Percentiles rank a stretch among this genome's conserved stretches.
These are phyloP conservation scores for Solanum chaucha DNA, from an alignment of 257 asterid genomes.

Conservation along the genomic window DNA sequence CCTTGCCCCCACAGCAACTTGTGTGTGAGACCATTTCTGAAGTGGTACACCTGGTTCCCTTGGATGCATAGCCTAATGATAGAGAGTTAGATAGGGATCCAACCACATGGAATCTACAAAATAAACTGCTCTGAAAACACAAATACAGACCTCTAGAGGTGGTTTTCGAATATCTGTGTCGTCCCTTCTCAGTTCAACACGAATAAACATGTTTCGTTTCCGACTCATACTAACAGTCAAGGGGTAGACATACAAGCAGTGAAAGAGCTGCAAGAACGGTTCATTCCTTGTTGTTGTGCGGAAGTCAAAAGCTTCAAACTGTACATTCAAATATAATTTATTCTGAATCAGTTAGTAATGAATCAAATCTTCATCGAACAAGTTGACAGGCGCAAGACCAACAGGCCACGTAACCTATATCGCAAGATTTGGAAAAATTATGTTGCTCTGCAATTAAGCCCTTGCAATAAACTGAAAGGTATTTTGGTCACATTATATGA, in stretches of 20 bases:
- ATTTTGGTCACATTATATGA: not conserved
- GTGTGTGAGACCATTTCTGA: conserved; percentile 80
- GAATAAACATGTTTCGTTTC: conserved; percentile 90
- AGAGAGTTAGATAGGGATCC: conserved; percentile 7
- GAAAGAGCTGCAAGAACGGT: conserved; percentile 96
- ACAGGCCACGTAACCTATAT: not conserved
- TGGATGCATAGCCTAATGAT: conserved; percentile 77
- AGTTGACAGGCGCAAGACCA: not conserved
- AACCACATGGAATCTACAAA: conserved; percentile 16
- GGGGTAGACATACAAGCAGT: conserved; percentile 95
- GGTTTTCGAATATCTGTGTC: conserved; percentile 70
- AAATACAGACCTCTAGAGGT: conserved; percentile 69
- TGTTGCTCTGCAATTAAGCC: not conserved
- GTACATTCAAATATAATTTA: conserved; percentile 16
- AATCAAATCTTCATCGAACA: not conserved
- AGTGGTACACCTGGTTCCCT: conserved; percentile 68
- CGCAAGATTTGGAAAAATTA: not conserved
- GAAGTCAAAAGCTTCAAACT: conserved; percentile 98
- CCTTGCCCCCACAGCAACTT: conserved; percentile 92
- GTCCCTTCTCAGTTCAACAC: conserved; percentile 88
- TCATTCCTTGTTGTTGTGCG: conserved; percentile 93
- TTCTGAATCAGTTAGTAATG: not conserved
- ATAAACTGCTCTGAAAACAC: conserved; percentile 12
- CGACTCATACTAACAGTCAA: conserved; percentile 81
- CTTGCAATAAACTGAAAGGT: not conserved